Evolutionary conservation across 2,329 filamentous ascomycete genomes (phyloP).

Genomic region (Colletotrichum higginsianum): DNA sequence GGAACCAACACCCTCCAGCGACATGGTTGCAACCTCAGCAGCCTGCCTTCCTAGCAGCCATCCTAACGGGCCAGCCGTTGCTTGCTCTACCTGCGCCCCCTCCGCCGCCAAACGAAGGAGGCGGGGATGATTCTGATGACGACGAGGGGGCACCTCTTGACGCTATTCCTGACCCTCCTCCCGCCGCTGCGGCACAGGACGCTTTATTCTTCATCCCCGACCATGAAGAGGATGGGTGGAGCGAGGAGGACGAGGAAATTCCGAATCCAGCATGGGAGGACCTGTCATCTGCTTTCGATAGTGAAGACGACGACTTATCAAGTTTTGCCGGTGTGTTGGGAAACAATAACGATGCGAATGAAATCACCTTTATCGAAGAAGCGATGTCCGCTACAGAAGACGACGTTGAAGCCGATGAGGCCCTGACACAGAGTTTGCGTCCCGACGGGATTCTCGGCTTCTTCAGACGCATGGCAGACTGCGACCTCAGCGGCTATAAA

Average conservation of each 20-base stretch:
- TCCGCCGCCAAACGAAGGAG: constrained; percentile 10
- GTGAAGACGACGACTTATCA: constrained; percentile 43
- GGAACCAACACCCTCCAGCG: not conserved
- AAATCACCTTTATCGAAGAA: constrained; percentile 21
- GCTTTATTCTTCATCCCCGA: constrained; percentile 16
- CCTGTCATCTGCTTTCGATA: constrained; percentile 29
- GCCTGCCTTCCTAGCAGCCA: constrained; percentile 10
- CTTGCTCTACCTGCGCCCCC: constrained; percentile 21
- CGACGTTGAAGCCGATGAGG: not conserved
- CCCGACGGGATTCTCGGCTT: constrained; percentile 17
- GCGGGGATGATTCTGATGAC: constrained; percentile 25
- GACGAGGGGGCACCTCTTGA: not conserved
- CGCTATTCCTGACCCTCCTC: not conserved
- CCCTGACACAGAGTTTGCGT: constrained; percentile 15
- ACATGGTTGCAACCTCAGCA: constrained; percentile 22
- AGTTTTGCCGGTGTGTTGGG: constrained; percentile 11
- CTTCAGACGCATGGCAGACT: not conserved
- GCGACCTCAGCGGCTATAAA: constrained; percentile 12
- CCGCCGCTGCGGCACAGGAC: not conserved
- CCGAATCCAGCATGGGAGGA: constrained; percentile 43
- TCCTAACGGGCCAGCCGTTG: constrained; percentile 13
- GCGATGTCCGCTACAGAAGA: constrained; percentile 6
- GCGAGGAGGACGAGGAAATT: constrained; percentile 40
- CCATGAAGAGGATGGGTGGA: constrained; percentile 42
- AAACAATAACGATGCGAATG: constrained; percentile 18